These are phyloP conservation scores for Chamaecrista fasciculata DNA, from an alignment of 306 rosid species.

Conservation along the genomic window DNA sequence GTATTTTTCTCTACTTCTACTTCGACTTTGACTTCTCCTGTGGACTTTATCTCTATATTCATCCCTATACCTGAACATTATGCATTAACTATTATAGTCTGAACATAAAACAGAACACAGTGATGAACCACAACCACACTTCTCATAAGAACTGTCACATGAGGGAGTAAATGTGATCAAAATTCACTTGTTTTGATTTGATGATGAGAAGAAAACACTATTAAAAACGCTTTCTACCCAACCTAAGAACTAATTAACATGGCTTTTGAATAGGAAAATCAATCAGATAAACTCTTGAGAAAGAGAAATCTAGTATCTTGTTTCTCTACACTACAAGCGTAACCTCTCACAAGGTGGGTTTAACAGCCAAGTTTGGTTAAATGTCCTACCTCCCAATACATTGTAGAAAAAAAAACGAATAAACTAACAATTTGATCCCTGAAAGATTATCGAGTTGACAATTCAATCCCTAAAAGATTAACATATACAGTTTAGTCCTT, in stretches of 20 bases:
- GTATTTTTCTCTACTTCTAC: constrained; percentile 65
- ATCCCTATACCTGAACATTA: constrained; percentile 47
- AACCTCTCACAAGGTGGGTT: not conserved
- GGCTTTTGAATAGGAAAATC: not conserved
- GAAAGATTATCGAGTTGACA: no score
- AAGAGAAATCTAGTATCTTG: not conserved
- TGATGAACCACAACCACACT: not conserved
- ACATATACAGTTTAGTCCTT: no score
- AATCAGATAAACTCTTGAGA: not conserved
- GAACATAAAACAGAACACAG: not conserved
- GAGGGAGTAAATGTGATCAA: no score
- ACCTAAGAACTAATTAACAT: not conserved
- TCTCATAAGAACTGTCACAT: not conserved
- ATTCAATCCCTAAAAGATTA: no score
- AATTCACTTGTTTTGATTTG: not conserved
- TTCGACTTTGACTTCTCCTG: constrained; percentile 55
- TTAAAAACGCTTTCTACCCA: not conserved
- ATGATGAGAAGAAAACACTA: not conserved
- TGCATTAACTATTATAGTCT: constrained; percentile 1
- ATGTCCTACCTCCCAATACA: not conserved
- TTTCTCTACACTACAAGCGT: no score
- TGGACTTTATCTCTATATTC: constrained; percentile 52
- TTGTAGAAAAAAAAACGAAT: not conserved
- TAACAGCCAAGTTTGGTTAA: not conserved
- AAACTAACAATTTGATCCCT: no score